Conservation (phyloP, 23 red algal species). For the Gracilaria domingensis region DNA sequence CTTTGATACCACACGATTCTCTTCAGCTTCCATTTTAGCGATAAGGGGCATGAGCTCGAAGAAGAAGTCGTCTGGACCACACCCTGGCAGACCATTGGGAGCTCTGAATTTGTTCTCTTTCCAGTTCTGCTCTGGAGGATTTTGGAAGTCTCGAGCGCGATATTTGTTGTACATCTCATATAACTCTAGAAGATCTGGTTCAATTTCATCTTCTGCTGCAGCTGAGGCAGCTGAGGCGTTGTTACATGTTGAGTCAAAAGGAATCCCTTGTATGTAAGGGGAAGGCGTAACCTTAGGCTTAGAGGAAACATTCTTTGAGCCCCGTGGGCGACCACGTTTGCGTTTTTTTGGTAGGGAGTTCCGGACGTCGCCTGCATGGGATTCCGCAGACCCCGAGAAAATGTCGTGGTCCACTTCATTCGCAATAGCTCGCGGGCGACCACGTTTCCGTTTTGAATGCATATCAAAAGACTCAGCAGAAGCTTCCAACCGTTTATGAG, state of each 20-base stretch:
- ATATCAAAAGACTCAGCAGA: background rate
- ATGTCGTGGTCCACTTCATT: background rate
- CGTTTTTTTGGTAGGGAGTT: background rate
- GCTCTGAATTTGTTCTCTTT: background rate
- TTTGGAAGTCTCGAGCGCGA: background rate
- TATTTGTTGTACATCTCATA: background rate
- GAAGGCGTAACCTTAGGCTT: background rate
- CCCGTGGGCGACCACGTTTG: slow-evolving; percentile 31
- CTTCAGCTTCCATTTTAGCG: slow-evolving; percentile 39
- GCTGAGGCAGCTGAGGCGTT: no score
- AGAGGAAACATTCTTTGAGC: slow-evolving; percentile 41
- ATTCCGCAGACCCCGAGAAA: background rate
- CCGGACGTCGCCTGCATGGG: background rate
- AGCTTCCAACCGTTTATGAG: background rate
- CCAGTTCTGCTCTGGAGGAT: background rate
- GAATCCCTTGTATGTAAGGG: background rate
- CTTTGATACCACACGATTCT: slow-evolving; percentile 7
- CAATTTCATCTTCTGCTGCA: background rate
- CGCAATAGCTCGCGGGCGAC: slow-evolving; percentile 4
- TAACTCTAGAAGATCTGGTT: background rate
- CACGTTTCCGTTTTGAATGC: background rate
- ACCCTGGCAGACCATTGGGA: slow-evolving; percentile 48
- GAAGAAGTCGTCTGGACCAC: slow-evolving; percentile 54
- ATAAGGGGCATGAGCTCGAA: slow-evolving; percentile 54
- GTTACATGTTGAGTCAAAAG: background rate